A percentile compares a stretch with the other conserved stretches of the same genome.
Evolutionary conservation across 768 basidiomycete genomes (phyloP).

Genomic region (Phaffia tasmanica): DNA sequence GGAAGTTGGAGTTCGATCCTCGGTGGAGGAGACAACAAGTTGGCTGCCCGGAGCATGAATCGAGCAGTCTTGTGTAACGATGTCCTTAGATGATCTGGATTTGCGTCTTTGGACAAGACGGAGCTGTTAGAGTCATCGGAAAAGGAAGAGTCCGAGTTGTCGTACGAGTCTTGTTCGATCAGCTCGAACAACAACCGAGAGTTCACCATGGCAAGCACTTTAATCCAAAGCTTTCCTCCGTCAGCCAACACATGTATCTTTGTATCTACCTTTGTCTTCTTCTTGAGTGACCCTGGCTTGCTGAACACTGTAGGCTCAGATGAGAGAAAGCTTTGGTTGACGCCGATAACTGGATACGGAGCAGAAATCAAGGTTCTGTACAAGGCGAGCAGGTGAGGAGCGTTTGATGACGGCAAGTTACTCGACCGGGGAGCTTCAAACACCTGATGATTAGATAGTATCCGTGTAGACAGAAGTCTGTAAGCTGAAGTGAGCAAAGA

Average conservation of each 20-base stretch:
- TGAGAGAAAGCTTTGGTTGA: constrained; percentile 17
- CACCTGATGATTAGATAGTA: constrained; percentile 9
- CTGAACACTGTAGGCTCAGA: not conserved
- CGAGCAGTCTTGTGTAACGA: constrained; percentile 62
- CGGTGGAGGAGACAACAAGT: constrained; percentile 35
- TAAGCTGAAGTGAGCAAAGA: constrained; percentile 9
- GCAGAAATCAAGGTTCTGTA: not conserved
- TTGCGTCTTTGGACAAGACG: constrained; percentile 42
- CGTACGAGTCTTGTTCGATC: constrained; percentile 69
- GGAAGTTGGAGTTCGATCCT: constrained; percentile 52
- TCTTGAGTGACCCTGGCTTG: not conserved
- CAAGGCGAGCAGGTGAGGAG: constrained; percentile 28
- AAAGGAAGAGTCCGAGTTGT: constrained; percentile 45
- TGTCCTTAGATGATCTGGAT: constrained; percentile 45
- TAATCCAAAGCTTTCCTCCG: constrained; percentile 64
- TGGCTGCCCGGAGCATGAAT: constrained; percentile 55
- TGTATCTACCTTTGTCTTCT: constrained; percentile 29
- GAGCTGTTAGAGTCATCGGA: constrained; percentile 38
- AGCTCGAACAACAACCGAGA: constrained; percentile 67
- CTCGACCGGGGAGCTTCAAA: constrained; percentile 2
- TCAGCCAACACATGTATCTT: constrained; percentile 76
- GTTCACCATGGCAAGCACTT: constrained; percentile 67
- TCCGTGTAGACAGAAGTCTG: not conserved
- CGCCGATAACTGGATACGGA: constrained; percentile 6
- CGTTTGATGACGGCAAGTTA: constrained; percentile 15